Base-by-base conservation (phyloP, 2,329 filamentous ascomycete species). In the Trichoderma sp. region DNA sequence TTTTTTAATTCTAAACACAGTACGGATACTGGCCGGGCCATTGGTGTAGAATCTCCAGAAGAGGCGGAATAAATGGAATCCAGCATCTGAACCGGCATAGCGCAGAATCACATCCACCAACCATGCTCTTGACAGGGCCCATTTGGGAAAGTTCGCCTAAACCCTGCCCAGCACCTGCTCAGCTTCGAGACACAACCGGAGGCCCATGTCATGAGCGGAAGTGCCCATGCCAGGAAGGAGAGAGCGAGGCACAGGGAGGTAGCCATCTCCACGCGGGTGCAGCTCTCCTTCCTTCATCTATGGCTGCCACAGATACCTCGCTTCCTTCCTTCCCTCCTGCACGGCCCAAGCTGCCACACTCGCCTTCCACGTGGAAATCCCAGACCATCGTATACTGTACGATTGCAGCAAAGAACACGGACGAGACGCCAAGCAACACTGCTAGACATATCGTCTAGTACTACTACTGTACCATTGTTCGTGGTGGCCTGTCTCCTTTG, bases 351-450 rank as follows among this genome's bases (percentile, higher is more conserved):
- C 11, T 37, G 49, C 60, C 49, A 55, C 60, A 18, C 60, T 54
- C 46, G 49, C 49, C 21, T 55, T 64, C 34, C 60, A 64, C 60
- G 60, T 64, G 60, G 60, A 64, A 61, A 21, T 64, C 49, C 16
- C 60, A 21, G 49, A 24, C 24, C 21, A 7, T 26, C 21, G 49
- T 51, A 64, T 43, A 34, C 28, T 51, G 55, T 43, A 34, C 28
- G 21, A 18, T 55, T 51, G n/a, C 46, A 37, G 7, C n/a, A 30
- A n/a, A 49, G 34, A 28, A 26, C 60, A 39, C 54, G n/a, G 21
- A 39, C 46, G 21, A 54, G 21, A 30, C 1, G 6, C 32, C 32
- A 18, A 21, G n/a, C 21, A 13, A 13, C 13, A 24, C 10, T 24
- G 13, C 32, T 34, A 3, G 4, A 49, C 46, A 21, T 24, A 49